Conservation (phyloP, 768 basidiomycete genomes). For the Brasilioporus rufonigricans region DNA sequence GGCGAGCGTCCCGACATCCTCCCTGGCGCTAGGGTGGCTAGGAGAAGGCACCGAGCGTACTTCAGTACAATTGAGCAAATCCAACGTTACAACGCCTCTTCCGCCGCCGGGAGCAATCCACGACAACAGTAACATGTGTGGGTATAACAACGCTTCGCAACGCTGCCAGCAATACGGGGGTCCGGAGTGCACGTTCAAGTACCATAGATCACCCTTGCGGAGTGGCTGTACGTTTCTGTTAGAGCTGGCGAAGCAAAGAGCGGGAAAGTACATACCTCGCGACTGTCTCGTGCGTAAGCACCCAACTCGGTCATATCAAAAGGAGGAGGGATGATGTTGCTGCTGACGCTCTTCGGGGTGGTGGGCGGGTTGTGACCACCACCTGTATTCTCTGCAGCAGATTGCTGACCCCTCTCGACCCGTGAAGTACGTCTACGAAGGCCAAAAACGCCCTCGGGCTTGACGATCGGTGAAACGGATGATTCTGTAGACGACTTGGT, state of each 20-base stretch:
- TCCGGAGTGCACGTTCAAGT: slow-evolving; percentile 85
- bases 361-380: slow-evolving; percentile 12
- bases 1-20: slow-evolving; percentile 86
- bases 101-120: slow-evolving; percentile 87
- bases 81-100: slow-evolving; percentile 81
- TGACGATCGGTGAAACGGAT: slow-evolving; percentile 35
- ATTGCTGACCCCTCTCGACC: slow-evolving; percentile 18
- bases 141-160: slow-evolving; percentile 79
- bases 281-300: slow-evolving; percentile 37
- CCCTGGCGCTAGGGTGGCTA: slow-evolving; percentile 73
- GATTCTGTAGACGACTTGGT: slow-evolving; percentile 38
- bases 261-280: slow-evolving; percentile 38
- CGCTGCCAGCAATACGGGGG: slow-evolving; percentile 80
- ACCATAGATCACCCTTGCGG: slow-evolving; percentile 85
- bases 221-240: slow-evolving; percentile 57
- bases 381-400: slow-evolving; percentile 9
- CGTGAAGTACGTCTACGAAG: slow-evolving; percentile 34
- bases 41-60: slow-evolving; percentile 83
- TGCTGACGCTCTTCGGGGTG: slow-evolving; percentile 30
- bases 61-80: slow-evolving; percentile 82
- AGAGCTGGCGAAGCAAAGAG: slow-evolving; percentile 3
- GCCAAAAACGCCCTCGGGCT: slow-evolving; percentile 32
- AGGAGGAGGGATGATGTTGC: slow-evolving; percentile 40
- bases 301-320: slow-evolving; percentile 49
- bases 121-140: slow-evolving; percentile 78